A percentile compares a stretch with the other conserved stretches of the same genome.
Conservation (phyloP, 768 basidiomycete species). For the Omphalotus guepiniiformis region DNA sequence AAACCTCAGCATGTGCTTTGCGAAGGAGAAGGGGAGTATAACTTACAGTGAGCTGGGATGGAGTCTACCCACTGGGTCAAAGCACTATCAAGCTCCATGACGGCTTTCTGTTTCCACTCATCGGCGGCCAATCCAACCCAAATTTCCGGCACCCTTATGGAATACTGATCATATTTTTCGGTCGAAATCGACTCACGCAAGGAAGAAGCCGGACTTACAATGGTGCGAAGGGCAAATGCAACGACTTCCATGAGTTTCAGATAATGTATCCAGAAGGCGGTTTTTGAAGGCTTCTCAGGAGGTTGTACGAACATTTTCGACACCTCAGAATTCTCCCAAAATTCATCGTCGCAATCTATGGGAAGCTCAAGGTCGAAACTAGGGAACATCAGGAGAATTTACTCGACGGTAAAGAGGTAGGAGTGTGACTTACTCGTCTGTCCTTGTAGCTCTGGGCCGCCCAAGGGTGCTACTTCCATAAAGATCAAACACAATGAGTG, state of each 20-base stretch:
- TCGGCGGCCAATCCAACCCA: not conserved
- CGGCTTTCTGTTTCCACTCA: slow-evolving; percentile 1
- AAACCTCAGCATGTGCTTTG: not conserved
- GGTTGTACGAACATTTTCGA: not conserved
- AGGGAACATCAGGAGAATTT: not conserved
- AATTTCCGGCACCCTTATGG: not conserved
- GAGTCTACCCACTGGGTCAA: slow-evolving; percentile 56
- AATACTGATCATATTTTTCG: not conserved
- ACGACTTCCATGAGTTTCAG: slow-evolving; percentile 44
- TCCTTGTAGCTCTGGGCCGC: not conserved
- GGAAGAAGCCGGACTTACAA: slow-evolving; percentile 30
- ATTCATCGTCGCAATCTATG: not conserved
- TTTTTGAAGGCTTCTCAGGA: not conserved
- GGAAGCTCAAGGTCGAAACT: slow-evolving; percentile 1
- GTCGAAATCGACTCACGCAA: too few species aligned
- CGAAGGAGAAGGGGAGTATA: not conserved
- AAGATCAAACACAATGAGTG: slow-evolving; percentile 8
- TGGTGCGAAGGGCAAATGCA: slow-evolving; percentile 43
- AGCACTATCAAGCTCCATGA: slow-evolving; percentile 35
- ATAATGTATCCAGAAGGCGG: slow-evolving; percentile 30
- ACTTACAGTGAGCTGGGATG: slow-evolving; percentile 36
- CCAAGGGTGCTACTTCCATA: not conserved
- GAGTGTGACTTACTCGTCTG: not conserved
- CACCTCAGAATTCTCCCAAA: not conserved
- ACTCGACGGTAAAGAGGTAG: not conserved